Evolutionary conservation across 176 grass and related monocot genomes (phyloP), one percentile per base, ranked within the genome.

Genomic region (Eragrostis nindensis): DNA sequence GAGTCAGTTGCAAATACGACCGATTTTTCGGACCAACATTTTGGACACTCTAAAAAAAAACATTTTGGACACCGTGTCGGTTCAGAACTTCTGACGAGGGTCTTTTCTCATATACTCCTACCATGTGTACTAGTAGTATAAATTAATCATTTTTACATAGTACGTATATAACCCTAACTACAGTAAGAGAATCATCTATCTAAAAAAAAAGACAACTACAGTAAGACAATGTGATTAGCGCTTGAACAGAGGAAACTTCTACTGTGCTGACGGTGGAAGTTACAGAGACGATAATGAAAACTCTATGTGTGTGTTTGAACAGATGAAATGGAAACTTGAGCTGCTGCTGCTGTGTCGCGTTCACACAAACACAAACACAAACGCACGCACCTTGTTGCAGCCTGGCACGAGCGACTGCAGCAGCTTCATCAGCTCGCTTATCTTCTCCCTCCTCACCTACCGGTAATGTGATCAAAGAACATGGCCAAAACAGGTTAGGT

Each of bases 361-460:
- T 39, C 42, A 47, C 30, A 40, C 50, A n/a, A n/a, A n/a, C n/a
- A 43, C 18, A n/a, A n/a, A 40, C 67, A 3, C 12, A n/a, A n/a
- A n/a, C n/a, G n/a, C n/a, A 27, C 5, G 8, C 6, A 93, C 91
- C 88, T 94, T 94, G 30, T 83, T 94, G 85, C 91, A 90, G 46
- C 82, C 88, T 19, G 91, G 91, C 41, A 94, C 91, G 7, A 94
- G 79, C 36, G 86, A 89, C 81, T 90, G 88, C 57, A 94, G 83
- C 30, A 90, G 42, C 71, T 90, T 94, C 91, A 94, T 94, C 91
- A 75, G 88, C 75, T 94, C 86, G 30, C 91, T 88, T n/a, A 94
- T 94, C 78, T 82, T 90, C 79, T 94, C 91, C 84, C 91, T 83
- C 86, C 91, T 76, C 65, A 88, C 88, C 91, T 94, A 68, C 62